Evolutionary conservation across 2,329 filamentous ascomycete genomes (phyloP), one percentile per base, ranked within the genome.

Genomic region (Talaromyces sp.): DNA sequence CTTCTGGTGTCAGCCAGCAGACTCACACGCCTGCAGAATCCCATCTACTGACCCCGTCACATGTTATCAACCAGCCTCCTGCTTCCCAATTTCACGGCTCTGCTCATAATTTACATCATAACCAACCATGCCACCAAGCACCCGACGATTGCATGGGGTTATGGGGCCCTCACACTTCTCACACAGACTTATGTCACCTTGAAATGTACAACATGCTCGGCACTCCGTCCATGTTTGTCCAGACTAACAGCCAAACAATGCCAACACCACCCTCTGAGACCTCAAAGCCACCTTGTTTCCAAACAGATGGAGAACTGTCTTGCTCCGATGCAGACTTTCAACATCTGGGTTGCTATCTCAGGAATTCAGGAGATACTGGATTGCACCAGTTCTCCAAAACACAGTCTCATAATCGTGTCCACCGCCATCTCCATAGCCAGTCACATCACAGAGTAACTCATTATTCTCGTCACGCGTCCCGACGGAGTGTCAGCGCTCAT

Each of bases 141-240:
- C 66, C 72, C 24, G 71, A 70, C 53, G 70, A 73, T 26, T 68
- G 67, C 55, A 64, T 59, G 24, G 64, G 66, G 48, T 61, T 70
- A 51, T 61, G 63, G 29, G 62, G 63, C 10, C 65, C 67, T 35
- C 60, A 66, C 1, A 65, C 66, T 50, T 56, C 59, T 2, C 71
- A 69, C 59, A 68, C 66, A 3, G 66, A 70, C 7, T 68, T 75
- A 24, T 53, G 43, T 38, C 72, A 74, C 56, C 65, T 68, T 14
- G 72, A 75, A 26, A 66, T 74, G 51, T 72, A 74, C 60, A 70
- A 75, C 56, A 70, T 74, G 65, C 65, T 76, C 50, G 65, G 72
- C 6, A 71, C 71, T 59, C 67, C 69, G 6, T 35, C 58, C 11
- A 38, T 58, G 21, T 62, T 60, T 57, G 52, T 24, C 35, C 59